Evolutionary conservation across 2,329 filamentous ascomycete species (phyloP).

Genomic region (Curvularia sp.): DNA sequence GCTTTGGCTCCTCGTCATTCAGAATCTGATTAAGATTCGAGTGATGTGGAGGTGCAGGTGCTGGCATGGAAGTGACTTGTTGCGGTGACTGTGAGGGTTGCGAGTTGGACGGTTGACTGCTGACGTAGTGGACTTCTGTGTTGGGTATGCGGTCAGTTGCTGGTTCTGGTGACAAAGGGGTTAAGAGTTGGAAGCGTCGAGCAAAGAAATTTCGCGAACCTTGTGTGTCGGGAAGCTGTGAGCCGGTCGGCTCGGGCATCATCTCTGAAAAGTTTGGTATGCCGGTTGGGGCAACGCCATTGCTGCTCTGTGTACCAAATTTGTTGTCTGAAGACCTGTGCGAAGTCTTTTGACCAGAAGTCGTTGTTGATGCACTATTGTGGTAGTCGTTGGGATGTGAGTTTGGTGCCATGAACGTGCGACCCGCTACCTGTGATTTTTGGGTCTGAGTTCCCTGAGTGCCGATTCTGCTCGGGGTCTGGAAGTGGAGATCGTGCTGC

Average conservation of each 20-base stretch:
- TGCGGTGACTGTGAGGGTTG: conserved; percentile 50
- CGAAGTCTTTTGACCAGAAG: conserved; percentile 80
- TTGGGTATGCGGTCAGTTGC: conserved; percentile 27
- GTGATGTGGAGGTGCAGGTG: conserved; percentile 46
- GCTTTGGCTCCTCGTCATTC: conserved; percentile 48
- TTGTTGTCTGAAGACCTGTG: conserved; percentile 75
- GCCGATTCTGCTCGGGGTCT: conserved; percentile 40
- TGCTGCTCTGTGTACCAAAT: conserved; percentile 75
- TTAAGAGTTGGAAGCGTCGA: conserved; percentile 21
- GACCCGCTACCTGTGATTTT: conserved; percentile 69
- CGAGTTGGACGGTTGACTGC: conserved; percentile 49
- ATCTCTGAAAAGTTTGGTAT: conserved; percentile 63
- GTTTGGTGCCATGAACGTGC: conserved; percentile 65
- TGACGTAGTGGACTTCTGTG: conserved; percentile 43
- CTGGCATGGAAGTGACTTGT: conserved; percentile 40
- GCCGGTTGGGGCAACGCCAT: conserved; percentile 61
- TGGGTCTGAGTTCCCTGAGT: conserved; percentile 55
- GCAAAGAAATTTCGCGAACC: conserved; percentile 50
- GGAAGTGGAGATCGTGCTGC: conserved; percentile 41
- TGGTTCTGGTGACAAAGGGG: conserved; percentile 16
- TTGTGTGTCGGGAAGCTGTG: conserved; percentile 71
- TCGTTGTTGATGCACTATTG: conserved; percentile 91
- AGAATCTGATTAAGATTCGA: conserved; percentile 52
- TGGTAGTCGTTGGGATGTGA: conserved; percentile 68
- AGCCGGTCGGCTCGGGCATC: conserved; percentile 60